Evolutionary conservation across 148 eudicot genomes (phyloP).

Genomic region (Chenopodium album): DNA sequence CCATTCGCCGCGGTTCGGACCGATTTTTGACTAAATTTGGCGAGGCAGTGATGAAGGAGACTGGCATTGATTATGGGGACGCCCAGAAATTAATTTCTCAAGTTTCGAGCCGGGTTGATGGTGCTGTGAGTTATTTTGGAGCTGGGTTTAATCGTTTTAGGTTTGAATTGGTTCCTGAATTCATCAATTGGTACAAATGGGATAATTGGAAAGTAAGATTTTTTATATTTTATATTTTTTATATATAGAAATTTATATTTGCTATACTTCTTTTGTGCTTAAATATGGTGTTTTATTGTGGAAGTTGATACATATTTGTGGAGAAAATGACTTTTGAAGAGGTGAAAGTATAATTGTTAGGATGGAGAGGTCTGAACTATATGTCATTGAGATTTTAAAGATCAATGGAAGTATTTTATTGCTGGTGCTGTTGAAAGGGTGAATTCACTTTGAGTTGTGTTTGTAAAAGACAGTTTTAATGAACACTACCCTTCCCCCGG

Average conservation of each 20-base stretch:
- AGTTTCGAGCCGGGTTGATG: conserved; percentile 21
- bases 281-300: background rate
- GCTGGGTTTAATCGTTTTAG: conserved; percentile 42
- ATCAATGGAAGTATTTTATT: background rate
- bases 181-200: conserved; percentile 64
- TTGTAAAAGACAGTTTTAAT: background rate
- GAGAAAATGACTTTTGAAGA: background rate
- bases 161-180: conserved; percentile 50
- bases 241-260: too few relatives aligned
- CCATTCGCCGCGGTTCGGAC: conserved; percentile 45
- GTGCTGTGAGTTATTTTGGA: conserved; percentile 18
- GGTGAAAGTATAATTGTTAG: background rate
- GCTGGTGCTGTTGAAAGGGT: background rate
- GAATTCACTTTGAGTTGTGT: background rate
- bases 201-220: conserved; percentile 68
- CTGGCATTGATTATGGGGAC: conserved; percentile 49
- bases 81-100: conserved; percentile 26
- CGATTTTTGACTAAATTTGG: conserved; percentile 45
- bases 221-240: background rate
- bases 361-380: background rate
- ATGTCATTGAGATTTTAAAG: background rate
- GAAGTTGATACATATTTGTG: background rate
- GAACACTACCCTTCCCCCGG: background rate
- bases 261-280: background rate
- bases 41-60: conserved; percentile 61